Conservation (phyloP, 2,329 filamentous ascomycete species). For the Fusarium papillatum region DNA sequence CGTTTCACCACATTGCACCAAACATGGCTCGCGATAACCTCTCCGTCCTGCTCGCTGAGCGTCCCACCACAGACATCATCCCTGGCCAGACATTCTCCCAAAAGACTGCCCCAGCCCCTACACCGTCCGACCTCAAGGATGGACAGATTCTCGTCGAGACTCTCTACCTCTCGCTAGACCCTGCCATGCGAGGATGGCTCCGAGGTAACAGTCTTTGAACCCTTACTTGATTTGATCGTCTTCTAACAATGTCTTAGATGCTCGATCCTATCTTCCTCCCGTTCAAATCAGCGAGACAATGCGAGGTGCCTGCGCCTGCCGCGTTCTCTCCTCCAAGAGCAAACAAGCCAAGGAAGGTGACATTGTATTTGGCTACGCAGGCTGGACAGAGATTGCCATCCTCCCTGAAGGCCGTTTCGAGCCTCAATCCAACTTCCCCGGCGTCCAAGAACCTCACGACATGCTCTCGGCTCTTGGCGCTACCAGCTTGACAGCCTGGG, state of each 20-base stretch:
- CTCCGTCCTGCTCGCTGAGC: slow-evolving; percentile 72
- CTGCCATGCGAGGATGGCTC: slow-evolving; percentile 83
- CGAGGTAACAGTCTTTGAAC: slow-evolving; percentile 56
- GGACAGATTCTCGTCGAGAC: slow-evolving; percentile 73
- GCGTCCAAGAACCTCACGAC: slow-evolving; percentile 64
- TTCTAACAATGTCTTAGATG: slow-evolving; percentile 48
- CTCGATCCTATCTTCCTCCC: slow-evolving; percentile 74
- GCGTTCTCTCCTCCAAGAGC: slow-evolving; percentile 73
- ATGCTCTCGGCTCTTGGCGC: slow-evolving; percentile 73
- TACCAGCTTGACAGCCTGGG: slow-evolving; percentile 83
- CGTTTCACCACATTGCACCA: not conserved
- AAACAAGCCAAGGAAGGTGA: slow-evolving; percentile 67
- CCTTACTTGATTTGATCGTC: not conserved
- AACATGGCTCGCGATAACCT: slow-evolving; percentile 60
- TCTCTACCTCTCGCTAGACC: slow-evolving; percentile 78
- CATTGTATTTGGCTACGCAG: slow-evolving; percentile 66
- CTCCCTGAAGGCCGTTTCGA: slow-evolving; percentile 65
- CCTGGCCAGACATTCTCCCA: slow-evolving; percentile 75
- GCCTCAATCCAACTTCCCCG: slow-evolving; percentile 55
- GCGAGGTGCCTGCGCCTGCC: slow-evolving; percentile 73
- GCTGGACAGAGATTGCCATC: slow-evolving; percentile 78
- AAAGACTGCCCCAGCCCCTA: slow-evolving; percentile 64
- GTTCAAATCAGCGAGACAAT: slow-evolving; percentile 78
- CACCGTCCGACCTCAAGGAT: slow-evolving; percentile 68
- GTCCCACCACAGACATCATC: slow-evolving; percentile 71